Conservation (phyloP, 768 basidiomycete genomes). For the Boletus reticuloceps region DNA sequence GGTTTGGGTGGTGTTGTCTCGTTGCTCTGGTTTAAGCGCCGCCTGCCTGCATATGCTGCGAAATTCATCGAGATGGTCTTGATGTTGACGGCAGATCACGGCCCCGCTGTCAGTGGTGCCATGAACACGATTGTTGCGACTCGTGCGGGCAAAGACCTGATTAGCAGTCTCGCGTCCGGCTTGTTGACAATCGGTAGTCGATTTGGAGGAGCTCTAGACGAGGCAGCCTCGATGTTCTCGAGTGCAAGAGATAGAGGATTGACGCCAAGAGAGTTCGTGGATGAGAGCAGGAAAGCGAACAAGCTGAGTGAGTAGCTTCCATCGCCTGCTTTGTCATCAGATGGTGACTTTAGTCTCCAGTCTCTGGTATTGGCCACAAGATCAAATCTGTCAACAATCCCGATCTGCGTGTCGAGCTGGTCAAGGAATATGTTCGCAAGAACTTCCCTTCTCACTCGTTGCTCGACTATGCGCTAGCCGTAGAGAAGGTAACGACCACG, state of each 20-base stretch:
- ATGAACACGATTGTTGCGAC: conserved; percentile 99
- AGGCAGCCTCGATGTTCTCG: conserved; percentile 96
- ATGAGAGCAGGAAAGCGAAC: conserved; percentile 88
- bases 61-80: conserved; percentile 99
- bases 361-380: conserved; percentile 99
- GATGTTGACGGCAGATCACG: conserved; percentile 98
- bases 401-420: conserved; percentile 87
- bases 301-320: conserved; percentile 71
- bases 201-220: conserved; percentile 98
- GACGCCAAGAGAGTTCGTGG: conserved; percentile 98
- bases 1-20: conserved; percentile 96
- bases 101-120: conserved; percentile 95
- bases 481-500: conserved; percentile 94
- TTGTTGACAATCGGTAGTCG: conserved; percentile 96
- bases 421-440: conserved; percentile 93
- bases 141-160: conserved; percentile 98
- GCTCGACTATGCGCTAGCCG: conserved; percentile 92
- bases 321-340: not conserved
- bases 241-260: conserved; percentile 86
- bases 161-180: conserved; percentile 94
- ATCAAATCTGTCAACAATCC: conserved; percentile 99
- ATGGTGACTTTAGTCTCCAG: conserved; percentile 34
- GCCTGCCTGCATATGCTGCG: conserved; percentile 85
- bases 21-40: conserved; percentile 97
- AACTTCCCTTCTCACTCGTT: conserved; percentile 94